Evolutionary conservation across 257 asterid genomes (phyloP).

Genomic region (Echium plantagineum): DNA sequence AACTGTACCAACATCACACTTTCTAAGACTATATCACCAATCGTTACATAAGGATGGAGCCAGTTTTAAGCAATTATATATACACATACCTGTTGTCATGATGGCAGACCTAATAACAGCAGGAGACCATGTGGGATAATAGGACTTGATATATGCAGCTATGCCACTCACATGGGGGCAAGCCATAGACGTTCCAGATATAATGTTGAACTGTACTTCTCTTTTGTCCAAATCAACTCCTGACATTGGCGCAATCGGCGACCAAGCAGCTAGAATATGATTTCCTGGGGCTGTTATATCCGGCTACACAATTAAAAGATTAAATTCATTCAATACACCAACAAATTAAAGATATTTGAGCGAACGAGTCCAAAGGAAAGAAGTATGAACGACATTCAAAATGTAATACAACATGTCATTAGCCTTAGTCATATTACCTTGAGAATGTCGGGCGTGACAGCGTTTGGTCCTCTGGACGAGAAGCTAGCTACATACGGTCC

Average conservation of each 20-base stretch:
- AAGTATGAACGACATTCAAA: too few relatives aligned
- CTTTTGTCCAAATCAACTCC: slow-evolving; percentile 30
- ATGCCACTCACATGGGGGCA: slow-evolving; percentile 69
- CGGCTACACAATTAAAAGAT: slow-evolving; percentile 25
- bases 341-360: too few relatives aligned
- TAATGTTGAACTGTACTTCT: slow-evolving; percentile 37
- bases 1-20: too few relatives aligned
- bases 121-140: slow-evolving; percentile 60
- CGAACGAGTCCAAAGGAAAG: too few relatives aligned
- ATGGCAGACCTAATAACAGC: slow-evolving; percentile 62
- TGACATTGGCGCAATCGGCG: slow-evolving; percentile 31
- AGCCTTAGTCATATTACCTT: slow-evolving; percentile 22
- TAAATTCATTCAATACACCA: too few relatives aligned
- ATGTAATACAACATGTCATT: too few relatives aligned
- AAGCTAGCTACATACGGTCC: slow-evolving; percentile 53
- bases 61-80: too few relatives aligned
- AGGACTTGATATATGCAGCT: slow-evolving; percentile 56
- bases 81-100: slow-evolving; percentile 56
- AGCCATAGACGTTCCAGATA: slow-evolving; percentile 63
- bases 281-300: slow-evolving; percentile 65
- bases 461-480: slow-evolving; percentile 63
- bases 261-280: slow-evolving; percentile 69
- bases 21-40: too few relatives aligned
- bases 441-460: slow-evolving; percentile 36
- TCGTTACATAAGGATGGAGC: too few relatives aligned